phyloP scores from a whole-genome alignment of 495 filamentous ascomycete species.

The Schizothecium vesticola region DNA sequence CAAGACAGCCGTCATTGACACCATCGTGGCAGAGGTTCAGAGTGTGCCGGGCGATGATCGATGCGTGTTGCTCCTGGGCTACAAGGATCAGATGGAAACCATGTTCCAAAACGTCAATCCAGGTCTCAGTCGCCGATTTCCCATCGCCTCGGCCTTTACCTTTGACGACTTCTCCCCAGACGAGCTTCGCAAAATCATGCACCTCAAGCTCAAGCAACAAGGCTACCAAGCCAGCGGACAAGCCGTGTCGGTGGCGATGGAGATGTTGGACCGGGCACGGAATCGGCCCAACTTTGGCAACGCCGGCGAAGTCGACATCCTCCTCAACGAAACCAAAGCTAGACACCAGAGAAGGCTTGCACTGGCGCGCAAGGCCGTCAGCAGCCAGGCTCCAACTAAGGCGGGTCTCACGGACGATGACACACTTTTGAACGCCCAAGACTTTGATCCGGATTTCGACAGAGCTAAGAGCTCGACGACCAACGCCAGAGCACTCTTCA shows the following conservation, averaged over 20 bases:
- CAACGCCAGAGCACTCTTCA: slow-evolving; percentile 55
- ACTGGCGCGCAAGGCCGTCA: slow-evolving; percentile 1
- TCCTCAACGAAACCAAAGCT: slow-evolving; percentile 56
- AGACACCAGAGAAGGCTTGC: slow-evolving; percentile 50
- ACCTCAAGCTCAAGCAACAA: slow-evolving; percentile 49
- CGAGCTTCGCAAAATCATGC: slow-evolving; percentile 54
- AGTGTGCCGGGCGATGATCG: slow-evolving; percentile 70
- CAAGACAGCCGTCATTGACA: slow-evolving; percentile 65
- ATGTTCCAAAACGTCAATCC: slow-evolving; percentile 83
- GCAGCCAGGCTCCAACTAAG: background rate
- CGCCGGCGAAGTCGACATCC: slow-evolving; percentile 59
- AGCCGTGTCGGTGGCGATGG: slow-evolving; percentile 43
- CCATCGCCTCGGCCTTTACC: slow-evolving; percentile 54
- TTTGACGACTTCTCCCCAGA: slow-evolving; percentile 66
- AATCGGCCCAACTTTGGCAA: slow-evolving; percentile 58
- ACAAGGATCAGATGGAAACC: slow-evolving; percentile 66
- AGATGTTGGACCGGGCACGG: slow-evolving; percentile 46
- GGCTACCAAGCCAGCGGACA: slow-evolving; percentile 39
- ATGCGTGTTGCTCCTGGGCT: slow-evolving; percentile 72
- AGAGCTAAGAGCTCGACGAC: slow-evolving; percentile 45
- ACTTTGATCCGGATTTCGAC: slow-evolving; percentile 66
- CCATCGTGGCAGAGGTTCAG: slow-evolving; percentile 80
- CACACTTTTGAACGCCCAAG: slow-evolving; percentile 48
- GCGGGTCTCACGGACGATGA: background rate
- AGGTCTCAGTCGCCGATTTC: slow-evolving; percentile 65